Evolutionary conservation across 176 grass and related monocot genomes (phyloP).

Genomic region (Carex scoparia): DNA sequence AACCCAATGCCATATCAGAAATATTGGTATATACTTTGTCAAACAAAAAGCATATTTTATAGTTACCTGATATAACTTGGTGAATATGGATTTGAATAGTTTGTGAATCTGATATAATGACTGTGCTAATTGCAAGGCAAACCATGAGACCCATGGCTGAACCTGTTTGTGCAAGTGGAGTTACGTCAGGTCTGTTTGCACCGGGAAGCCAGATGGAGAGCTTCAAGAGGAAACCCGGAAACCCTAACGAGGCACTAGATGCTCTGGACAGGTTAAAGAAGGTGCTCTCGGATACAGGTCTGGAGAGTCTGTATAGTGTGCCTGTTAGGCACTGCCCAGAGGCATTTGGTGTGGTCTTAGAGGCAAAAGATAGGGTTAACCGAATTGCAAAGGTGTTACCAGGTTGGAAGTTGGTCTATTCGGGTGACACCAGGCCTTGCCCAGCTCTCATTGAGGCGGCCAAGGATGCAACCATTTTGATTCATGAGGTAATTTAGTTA

Average conservation of each 20-base stretch:
- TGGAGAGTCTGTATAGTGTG: constrained; percentile 81
- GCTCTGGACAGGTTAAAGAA: constrained; percentile 58
- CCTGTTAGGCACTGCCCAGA: constrained; percentile 81
- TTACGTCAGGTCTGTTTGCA: constrained; percentile 47
- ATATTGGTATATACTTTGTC: not conserved
- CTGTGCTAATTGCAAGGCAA: constrained; percentile 23
- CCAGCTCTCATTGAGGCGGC: constrained; percentile 75
- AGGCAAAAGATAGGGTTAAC: constrained; percentile 37
- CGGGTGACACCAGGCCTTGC: constrained; percentile 83
- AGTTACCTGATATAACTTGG: not conserved
- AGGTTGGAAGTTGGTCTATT: constrained; percentile 96
- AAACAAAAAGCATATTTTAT: not conserved
- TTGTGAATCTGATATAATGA: not conserved
- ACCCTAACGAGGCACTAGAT: constrained; percentile 39
- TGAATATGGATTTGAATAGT: not conserved
- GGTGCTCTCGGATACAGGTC: constrained; percentile 43
- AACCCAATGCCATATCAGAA: not conserved
- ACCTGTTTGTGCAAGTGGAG: constrained; percentile 23
- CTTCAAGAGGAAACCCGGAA: constrained; percentile 58
- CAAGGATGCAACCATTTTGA: constrained; percentile 75
- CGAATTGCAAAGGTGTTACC: constrained; percentile 43
- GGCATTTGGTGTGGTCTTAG: constrained; percentile 84
- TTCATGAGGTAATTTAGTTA: constrained; percentile 69
- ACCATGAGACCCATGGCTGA: constrained; percentile 55
- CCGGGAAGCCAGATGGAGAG: constrained; percentile 83